These are phyloP conservation scores for Nitzschia palea DNA, from an alignment of 108 stramenopile genomes.

Conservation along the genomic window DNA sequence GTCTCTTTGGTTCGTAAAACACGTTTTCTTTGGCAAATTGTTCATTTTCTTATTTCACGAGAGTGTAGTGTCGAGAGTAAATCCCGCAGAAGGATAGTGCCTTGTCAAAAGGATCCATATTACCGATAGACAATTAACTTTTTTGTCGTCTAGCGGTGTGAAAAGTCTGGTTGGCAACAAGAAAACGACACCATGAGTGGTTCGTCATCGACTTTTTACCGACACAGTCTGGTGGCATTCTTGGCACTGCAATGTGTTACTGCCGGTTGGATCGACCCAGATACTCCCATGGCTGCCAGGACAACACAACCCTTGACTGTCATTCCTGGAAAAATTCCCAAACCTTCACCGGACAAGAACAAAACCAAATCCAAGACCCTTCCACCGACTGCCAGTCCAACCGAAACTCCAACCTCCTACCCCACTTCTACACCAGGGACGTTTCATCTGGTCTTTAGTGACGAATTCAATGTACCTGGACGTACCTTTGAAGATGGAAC, in stretches of 20 bases:
- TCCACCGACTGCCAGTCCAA: conserved; percentile 31
- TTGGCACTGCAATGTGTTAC: not conserved
- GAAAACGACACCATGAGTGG: too few relatives aligned
- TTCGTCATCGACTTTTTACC: too few relatives aligned
- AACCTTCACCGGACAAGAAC: conserved; percentile 7
- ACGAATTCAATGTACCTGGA: conserved; percentile 88
- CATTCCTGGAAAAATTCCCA: conserved; percentile 23
- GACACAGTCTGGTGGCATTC: too few relatives aligned
- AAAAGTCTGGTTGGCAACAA: too few relatives aligned
- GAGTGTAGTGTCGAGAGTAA: too few relatives aligned
- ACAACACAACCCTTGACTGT: conserved; percentile 39
- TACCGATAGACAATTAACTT: too few relatives aligned
- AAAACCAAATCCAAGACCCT: conserved; percentile 27
- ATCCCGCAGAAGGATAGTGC: too few relatives aligned
- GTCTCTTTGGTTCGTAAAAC: too few relatives aligned
- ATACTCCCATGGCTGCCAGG: conserved; percentile 74
- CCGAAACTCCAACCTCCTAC: conserved; percentile 36
- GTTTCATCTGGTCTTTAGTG: conserved; percentile 86
- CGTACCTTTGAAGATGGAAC: conserved; percentile 88
- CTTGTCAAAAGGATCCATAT: too few relatives aligned
- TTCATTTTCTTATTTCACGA: too few relatives aligned
- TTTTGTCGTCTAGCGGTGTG: too few relatives aligned
- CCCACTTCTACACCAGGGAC: conserved; percentile 39
- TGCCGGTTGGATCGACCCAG: conserved; percentile 94
- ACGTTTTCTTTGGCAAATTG: too few relatives aligned